Evolutionary conservation across 2,329 filamentous ascomycete species (phyloP), one percentile per base, ranked within the genome.

Genomic region (Fusarium chaquense): DNA sequence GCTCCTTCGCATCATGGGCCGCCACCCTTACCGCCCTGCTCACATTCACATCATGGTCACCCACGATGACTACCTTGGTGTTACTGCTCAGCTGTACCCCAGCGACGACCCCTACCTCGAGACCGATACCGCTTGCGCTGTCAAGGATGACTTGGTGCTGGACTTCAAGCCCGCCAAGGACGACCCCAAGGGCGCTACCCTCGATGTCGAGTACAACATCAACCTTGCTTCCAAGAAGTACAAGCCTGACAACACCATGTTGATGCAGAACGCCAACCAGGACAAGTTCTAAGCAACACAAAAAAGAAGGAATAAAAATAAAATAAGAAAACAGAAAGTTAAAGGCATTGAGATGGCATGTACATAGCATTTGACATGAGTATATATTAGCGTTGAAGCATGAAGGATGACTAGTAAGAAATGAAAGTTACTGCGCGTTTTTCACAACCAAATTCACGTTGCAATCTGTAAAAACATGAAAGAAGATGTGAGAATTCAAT

Each of bases 31-130:
- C 80, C 79, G 83, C 22, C 83, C 83, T 45, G 83, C 83, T 18
- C 83, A 85, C 71, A 84, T 85, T 57, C 83, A 85, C 77, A 83
- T 84, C 72, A 85, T 84, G 83, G 83, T 85, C 62, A 87, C 87
- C 6, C 85, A 86, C 60, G 84, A 85, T n/a, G 88, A 89, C 5
- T 92, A 91, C 83, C 90, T 89, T 76, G 83, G 90, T 83, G 71
- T 93, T 63, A 91, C 91, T 2, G 93, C 92, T 1, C 92, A 94
- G 78, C 89, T 94, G 55, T 94, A 93, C 77, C 91, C 93, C 78
- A 85, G 85, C 65, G 83, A 87, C 65, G 87, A 90, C 80, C 85
- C 87, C 50, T 92, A 92, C 76, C 83, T 93, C 28, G 76, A 78
- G 38, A 78, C 77, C 3, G 80, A 82, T 51, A 78, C 78, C 43